Conservation (phyloP, 495 filamentous ascomycete species). For the Neurospora sp. region DNA sequence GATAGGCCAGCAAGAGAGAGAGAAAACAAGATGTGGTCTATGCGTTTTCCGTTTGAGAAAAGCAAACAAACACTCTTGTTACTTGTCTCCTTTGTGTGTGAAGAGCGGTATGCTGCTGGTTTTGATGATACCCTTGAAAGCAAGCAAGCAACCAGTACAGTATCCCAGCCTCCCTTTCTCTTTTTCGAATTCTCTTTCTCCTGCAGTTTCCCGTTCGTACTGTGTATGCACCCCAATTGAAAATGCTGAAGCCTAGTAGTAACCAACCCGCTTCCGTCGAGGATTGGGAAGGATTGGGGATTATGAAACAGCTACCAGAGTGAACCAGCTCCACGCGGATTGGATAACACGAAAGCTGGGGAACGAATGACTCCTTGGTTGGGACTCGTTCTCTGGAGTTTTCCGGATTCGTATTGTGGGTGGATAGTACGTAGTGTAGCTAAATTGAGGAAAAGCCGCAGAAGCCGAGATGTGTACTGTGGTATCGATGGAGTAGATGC, state of each 20-base stretch:
- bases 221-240: background rate
- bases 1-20: background rate
- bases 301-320: background rate
- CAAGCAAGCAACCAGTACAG: background rate
- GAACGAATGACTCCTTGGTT: background rate
- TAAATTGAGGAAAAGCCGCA: background rate
- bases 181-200: background rate
- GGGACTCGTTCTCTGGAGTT: background rate
- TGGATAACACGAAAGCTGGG: background rate
- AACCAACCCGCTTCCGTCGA: background rate
- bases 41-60: background rate
- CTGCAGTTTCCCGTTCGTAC: background rate
- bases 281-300: background rate
- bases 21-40: background rate
- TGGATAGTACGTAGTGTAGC: background rate
- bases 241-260: background rate
- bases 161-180: background rate
- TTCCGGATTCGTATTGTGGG: background rate
- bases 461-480: background rate
- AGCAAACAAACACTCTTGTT: background rate
- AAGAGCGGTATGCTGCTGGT: background rate
- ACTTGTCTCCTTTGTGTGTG: background rate
- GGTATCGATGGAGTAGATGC: background rate
- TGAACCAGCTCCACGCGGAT: background rate
- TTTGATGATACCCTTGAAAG: background rate